A percentile compares a stretch with the other conserved stretches of the same genome.
Evolutionary conservation across 108 stramenopile genomes (phyloP).

Genomic region (Fragilaria crotonensis): DNA sequence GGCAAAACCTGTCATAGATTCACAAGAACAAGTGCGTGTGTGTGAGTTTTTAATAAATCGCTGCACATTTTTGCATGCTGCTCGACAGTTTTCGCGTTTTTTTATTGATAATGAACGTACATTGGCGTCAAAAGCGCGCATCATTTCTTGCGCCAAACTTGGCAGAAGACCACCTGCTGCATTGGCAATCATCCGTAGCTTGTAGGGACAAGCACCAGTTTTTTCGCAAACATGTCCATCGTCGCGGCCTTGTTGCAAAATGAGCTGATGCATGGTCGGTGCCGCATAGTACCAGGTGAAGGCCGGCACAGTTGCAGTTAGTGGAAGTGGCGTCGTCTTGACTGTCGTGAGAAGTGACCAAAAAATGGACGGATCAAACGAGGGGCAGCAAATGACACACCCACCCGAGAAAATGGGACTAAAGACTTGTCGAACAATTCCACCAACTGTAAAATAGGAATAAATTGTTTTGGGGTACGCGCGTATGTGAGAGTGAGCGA

Average conservation of each 20-base stretch:
- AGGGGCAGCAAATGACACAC: slow-evolving; percentile 52
- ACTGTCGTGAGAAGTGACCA: slow-evolving; percentile 26
- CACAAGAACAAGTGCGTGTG: too few species aligned
- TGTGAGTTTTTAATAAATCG: too few species aligned
- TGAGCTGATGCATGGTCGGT: slow-evolving; percentile 72
- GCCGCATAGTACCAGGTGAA: slow-evolving; percentile 72
- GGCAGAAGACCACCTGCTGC: slow-evolving; percentile 61
- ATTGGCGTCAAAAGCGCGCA: slow-evolving; percentile 27
- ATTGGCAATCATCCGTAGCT: slow-evolving; percentile 60
- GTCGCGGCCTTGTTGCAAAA: slow-evolving; percentile 20
- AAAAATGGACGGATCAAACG: slow-evolving; percentile 43
- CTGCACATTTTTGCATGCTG: too few species aligned
- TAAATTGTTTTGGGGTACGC: too few species aligned
- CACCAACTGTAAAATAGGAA: slow-evolving; percentile 11
- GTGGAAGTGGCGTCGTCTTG: too few species aligned
- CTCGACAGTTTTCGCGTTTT: too few species aligned
- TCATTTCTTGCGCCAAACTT: slow-evolving; percentile 32
- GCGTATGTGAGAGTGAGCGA: too few species aligned
- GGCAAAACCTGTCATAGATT: too few species aligned
- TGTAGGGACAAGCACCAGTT: too few species aligned
- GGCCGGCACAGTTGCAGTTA: too few species aligned
- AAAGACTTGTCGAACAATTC: slow-evolving; percentile 40
- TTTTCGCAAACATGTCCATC: slow-evolving; percentile 7
- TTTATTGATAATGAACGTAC: too few species aligned
- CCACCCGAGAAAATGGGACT: slow-evolving; percentile 48